Evolutionary conservation across 495 filamentous ascomycete species (phyloP), one percentile per base, ranked within the genome.

Genomic region (Aspergillus nidulans): DNA sequence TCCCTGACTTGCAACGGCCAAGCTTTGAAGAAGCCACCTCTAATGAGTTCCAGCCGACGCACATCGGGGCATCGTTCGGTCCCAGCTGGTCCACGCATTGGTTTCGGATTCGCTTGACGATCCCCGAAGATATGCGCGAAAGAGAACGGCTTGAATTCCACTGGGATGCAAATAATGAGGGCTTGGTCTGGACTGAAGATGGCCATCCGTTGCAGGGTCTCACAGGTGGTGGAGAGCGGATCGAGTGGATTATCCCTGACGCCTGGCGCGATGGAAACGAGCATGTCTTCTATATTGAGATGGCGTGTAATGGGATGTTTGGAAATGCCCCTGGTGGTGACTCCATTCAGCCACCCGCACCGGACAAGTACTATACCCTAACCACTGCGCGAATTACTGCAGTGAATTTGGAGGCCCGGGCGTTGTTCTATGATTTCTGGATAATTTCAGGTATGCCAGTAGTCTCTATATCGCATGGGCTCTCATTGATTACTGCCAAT

Each of bases 271-370:
- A 97, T 63, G 92, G 91, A 7, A 84, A 92, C 67, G 81, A 87
- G 57, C 94, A 98, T 66, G 81, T 76, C 8, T 87, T 97, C 57
- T 98, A 96, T 68, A 84, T 98, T 56, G 94, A 98, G 73, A 95
- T 98, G 89, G 94, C 94, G 13, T 97, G 94, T 70, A 98, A 98
- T 71, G 84, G 85, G 61, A 98, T 98, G 92, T 97, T 97, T 72
- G 94, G 94, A 48, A 97, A 96, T 71, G 87, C 90, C 0, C 76
- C 85, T 2, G 88, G 86, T 19, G 91, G 89, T 12, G 92, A 96
- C 66, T 82, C 75, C 6, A 97, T 96, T 52, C 90, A 96, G 64
- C 92, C 94, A 7, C 94, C 94, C 1, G 77, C 85, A 44, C 89
- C 90, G 16, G 82, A 96, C 70, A 87, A 78, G 62, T 88, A 85